phyloP scores from a whole-genome alignment of 352 stramenopile genomes.

The Phytophthora kernoviae region DNA sequence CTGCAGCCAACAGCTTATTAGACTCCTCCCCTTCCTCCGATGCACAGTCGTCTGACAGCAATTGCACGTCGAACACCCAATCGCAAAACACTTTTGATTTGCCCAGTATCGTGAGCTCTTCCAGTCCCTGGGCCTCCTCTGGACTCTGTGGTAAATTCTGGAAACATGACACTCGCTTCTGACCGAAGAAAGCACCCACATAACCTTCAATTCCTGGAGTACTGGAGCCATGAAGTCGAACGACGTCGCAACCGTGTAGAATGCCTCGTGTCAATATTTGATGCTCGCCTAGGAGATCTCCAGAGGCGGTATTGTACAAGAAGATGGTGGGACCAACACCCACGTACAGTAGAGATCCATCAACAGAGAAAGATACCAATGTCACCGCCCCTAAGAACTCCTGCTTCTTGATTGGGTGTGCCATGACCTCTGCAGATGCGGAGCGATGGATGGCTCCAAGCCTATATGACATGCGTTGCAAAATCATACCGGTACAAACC shows the following conservation, averaged over 20 bases:
- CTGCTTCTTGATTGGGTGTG: slow-evolving; percentile 45
- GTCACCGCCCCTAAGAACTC: slow-evolving; percentile 87
- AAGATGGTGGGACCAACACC: slow-evolving; percentile 70
- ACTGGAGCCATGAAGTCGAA: slow-evolving; percentile 6
- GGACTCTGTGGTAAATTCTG: slow-evolving; percentile 49
- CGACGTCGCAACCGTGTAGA: slow-evolving; percentile 72
- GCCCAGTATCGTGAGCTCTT: slow-evolving; percentile 39
- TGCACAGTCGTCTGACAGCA: slow-evolving; percentile 46
- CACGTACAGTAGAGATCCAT: slow-evolving; percentile 77
- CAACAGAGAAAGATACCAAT: slow-evolving; percentile 70
- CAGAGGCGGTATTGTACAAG: slow-evolving; percentile 59
- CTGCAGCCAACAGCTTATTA: slow-evolving; percentile 43
- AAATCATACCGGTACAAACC: slow-evolving; percentile 12
- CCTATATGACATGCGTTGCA: background rate
- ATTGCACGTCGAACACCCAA: slow-evolving; percentile 84
- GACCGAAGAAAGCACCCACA: slow-evolving; percentile 72
- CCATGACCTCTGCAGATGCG: slow-evolving; percentile 4
- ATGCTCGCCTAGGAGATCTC: slow-evolving; percentile 50
- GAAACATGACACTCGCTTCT: slow-evolving; percentile 78
- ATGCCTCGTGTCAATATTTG: slow-evolving; percentile 64
- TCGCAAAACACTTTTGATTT: slow-evolving; percentile 74
- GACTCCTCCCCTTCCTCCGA: background rate
- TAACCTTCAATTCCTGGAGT: slow-evolving; percentile 16
- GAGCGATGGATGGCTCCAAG: background rate
- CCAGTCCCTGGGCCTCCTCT: slow-evolving; percentile 11